These are phyloP conservation scores for Erodium texanum DNA, from an alignment of 441 rosid genomes.

Conservation along the genomic window DNA sequence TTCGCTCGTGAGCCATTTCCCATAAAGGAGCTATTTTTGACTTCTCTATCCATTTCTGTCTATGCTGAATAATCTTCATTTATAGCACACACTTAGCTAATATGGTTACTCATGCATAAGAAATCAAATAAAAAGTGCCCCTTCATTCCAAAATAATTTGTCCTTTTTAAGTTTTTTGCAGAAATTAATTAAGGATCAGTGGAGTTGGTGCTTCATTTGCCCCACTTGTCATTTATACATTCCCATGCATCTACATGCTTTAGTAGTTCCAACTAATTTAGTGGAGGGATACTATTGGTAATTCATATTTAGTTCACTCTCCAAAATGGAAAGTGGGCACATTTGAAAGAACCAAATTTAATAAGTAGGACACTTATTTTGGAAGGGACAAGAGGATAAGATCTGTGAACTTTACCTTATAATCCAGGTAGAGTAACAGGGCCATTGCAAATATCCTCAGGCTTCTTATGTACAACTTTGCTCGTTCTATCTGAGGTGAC, in stretches of 20 bases:
- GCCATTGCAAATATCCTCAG: constrained; percentile 63
- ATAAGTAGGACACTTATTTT: too few species aligned
- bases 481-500: constrained; percentile 52
- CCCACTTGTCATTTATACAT: too few species aligned
- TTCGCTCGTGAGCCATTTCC: constrained; percentile 79
- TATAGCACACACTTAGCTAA: constrained; percentile 2
- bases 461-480: constrained; percentile 57
- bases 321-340: too few species aligned
- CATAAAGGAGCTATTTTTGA: constrained; percentile 47
- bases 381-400: background rate
- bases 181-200: too few species aligned
- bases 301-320: too few species aligned
- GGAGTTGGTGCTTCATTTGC: too few species aligned
- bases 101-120: background rate
- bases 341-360: too few species aligned
- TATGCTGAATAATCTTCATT: constrained; percentile 63
- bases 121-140: constrained; percentile 6
- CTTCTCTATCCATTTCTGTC: constrained; percentile 60
- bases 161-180: too few species aligned
- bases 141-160: too few species aligned
- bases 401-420: constrained; percentile 50
- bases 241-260: too few species aligned
- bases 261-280: too few species aligned
- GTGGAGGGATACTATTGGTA: too few species aligned
- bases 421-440: constrained; percentile 59